Conservation (phyloP, 441 rosid genomes). For the Gossypium schwendimanii region DNA sequence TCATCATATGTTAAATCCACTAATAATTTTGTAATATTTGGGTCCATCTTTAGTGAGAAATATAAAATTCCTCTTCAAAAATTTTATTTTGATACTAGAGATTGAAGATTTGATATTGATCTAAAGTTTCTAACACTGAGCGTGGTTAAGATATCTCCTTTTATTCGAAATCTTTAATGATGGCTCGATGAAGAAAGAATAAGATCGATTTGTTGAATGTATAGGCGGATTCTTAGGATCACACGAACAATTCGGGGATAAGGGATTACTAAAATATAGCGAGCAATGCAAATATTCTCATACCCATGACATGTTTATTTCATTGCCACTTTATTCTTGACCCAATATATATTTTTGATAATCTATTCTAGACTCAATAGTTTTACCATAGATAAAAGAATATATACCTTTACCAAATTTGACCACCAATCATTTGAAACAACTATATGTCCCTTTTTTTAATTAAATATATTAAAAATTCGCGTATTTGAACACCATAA, state of each 20-base stretch:
- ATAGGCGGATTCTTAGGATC: not conserved
- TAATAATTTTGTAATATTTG: slow-evolving; percentile 19
- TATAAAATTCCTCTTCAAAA: slow-evolving; percentile 11
- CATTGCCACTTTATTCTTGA: not conserved
- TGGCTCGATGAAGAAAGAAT: not conserved
- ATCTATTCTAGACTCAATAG: too few relatives aligned
- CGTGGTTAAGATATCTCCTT: too few relatives aligned
- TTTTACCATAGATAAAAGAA: not conserved
- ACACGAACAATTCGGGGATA: not conserved
- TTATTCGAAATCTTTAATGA: not conserved
- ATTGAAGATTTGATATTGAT: too few relatives aligned
- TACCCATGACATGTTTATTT: too few relatives aligned
- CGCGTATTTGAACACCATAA: too few relatives aligned
- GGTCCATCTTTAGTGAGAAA: slow-evolving; percentile 11
- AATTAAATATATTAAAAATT: too few relatives aligned
- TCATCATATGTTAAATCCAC: not conserved
- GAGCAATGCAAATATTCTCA: not conserved
- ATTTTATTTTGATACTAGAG: not conserved
- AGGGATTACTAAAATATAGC: not conserved
- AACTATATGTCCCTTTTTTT: not conserved
- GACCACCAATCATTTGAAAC: not conserved
- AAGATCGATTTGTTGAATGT: not conserved
- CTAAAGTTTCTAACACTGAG: too few relatives aligned
- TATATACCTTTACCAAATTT: not conserved
- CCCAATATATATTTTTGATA: not conserved